These are phyloP conservation scores for Vitis labrusca DNA, from an alignment of 164 flowering plant species.

Conservation along the genomic window DNA sequence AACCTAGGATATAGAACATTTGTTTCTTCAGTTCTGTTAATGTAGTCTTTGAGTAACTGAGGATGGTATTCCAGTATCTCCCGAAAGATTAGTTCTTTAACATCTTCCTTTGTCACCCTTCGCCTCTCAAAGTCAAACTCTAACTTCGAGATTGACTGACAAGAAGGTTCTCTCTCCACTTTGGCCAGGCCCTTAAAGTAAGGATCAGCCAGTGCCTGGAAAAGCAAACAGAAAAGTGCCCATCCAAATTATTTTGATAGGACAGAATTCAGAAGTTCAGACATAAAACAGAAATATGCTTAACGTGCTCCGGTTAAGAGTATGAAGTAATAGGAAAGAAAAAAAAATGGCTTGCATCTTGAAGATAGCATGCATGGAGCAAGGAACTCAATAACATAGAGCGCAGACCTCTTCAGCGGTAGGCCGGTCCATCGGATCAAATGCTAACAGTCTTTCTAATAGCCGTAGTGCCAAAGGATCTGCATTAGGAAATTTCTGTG, in stretches of 20 bases:
- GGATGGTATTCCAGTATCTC: conserved; percentile 78
- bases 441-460: conserved; percentile 51
- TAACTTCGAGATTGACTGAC: conserved; percentile 59
- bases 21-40: conserved; percentile 52
- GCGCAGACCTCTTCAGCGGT: conserved; percentile 59
- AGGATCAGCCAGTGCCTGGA: conserved; percentile 64
- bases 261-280: not conserved
- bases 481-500: conserved; percentile 55
- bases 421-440: conserved; percentile 68
- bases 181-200: conserved; percentile 66
- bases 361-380: not conserved
- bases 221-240: conserved; percentile 6
- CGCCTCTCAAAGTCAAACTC: conserved; percentile 78
- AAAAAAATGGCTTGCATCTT: not conserved
- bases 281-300: not conserved
- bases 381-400: not conserved
- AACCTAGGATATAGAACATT: conserved; percentile 63
- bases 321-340: not conserved
- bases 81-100: conserved; percentile 54
- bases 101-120: conserved; percentile 59
- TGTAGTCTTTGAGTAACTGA: conserved; percentile 58
- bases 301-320: not conserved
- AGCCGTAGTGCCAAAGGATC: conserved; percentile 57
- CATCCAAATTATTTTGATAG: not conserved
- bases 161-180: conserved; percentile 70